Conservation (phyloP, 106 monocot genomes). For the Allium fistulosum region DNA sequence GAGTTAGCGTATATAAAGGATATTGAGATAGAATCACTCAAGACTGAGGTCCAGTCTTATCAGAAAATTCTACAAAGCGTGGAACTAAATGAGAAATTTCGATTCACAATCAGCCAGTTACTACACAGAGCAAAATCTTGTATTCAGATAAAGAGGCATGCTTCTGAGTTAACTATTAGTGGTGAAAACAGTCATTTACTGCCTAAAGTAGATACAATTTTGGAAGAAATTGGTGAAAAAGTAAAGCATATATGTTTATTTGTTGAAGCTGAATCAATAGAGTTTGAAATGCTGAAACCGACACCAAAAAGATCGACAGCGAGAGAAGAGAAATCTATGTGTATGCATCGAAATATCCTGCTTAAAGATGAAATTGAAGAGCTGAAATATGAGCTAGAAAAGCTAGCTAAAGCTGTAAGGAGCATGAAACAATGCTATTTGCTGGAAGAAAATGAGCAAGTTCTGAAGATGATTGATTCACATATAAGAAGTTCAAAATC, state of each 20-base stretch:
- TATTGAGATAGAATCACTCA: slow-evolving; percentile 49
- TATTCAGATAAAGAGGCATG: not conserved
- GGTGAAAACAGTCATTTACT: slow-evolving; percentile 11
- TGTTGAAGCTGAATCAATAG: not conserved
- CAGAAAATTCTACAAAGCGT: slow-evolving; percentile 18
- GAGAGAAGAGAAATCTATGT: not conserved
- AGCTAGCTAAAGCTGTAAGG: slow-evolving; percentile 24
- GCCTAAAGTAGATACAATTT: slow-evolving; percentile 6
- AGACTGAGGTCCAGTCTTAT: slow-evolving; percentile 30
- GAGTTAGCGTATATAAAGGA: slow-evolving; percentile 52
- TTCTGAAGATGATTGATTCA: slow-evolving; percentile 16
- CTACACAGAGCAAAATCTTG: slow-evolving; percentile 8
- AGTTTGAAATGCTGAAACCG: slow-evolving; percentile 15
- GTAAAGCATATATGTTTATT: not conserved
- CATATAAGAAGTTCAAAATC: slow-evolving; percentile 8
- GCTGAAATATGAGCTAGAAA: slow-evolving; percentile 20
- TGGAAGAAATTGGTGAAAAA: slow-evolving; percentile 8
- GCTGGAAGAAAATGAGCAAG: slow-evolving; percentile 15
- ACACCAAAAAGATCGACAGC: not conserved
- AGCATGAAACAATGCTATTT: slow-evolving; percentile 14
- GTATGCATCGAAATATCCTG: not conserved
- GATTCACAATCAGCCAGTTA: slow-evolving; percentile 6
- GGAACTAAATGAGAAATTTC: slow-evolving; percentile 2
- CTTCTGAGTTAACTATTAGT: slow-evolving; percentile 16
- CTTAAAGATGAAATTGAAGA: slow-evolving; percentile 13